phyloP scores from a whole-genome alignment of 2,329 filamentous ascomycete genomes.

The Colletotrichum tropicale region DNA sequence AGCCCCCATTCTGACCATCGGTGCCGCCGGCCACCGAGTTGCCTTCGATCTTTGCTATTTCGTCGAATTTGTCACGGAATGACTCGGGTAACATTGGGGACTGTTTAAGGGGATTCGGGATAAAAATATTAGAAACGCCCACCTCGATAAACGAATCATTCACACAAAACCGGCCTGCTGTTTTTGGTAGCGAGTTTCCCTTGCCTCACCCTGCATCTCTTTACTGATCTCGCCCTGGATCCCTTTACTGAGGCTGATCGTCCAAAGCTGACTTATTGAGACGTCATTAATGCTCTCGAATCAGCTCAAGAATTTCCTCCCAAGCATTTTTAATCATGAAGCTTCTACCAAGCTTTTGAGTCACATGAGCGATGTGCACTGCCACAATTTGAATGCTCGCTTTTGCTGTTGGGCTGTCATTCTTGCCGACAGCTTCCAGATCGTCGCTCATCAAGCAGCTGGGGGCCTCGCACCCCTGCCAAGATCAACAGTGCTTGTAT shows the following conservation, averaged over 20 bases:
- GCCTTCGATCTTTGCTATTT: not conserved
- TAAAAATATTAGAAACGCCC: not conserved
- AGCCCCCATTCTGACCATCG: not conserved
- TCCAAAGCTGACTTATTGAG: not conserved
- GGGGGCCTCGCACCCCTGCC: not conserved
- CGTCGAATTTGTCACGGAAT: constrained; percentile 8
- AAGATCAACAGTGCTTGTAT: not conserved
- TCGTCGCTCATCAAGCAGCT: not conserved
- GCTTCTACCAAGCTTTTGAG: not conserved
- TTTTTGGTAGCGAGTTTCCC: not conserved
- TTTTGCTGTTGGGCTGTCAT: not conserved
- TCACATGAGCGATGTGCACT: not conserved
- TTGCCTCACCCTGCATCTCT: not conserved
- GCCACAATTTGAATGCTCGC: not conserved
- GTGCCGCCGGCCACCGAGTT: not conserved
- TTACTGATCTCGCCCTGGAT: not conserved
- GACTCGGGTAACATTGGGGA: not conserved
- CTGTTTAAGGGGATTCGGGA: not conserved
- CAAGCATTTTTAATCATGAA: not conserved
- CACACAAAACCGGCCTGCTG: not conserved
- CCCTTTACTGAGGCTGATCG: not conserved
- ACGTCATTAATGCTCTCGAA: not conserved
- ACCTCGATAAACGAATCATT: not conserved
- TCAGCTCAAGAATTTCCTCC: not conserved
- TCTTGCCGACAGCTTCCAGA: not conserved